Evolutionary conservation across 2,329 filamentous ascomycete species (phyloP), one percentile per base, ranked within the genome.

Genomic region (Fusarium equiseti): DNA sequence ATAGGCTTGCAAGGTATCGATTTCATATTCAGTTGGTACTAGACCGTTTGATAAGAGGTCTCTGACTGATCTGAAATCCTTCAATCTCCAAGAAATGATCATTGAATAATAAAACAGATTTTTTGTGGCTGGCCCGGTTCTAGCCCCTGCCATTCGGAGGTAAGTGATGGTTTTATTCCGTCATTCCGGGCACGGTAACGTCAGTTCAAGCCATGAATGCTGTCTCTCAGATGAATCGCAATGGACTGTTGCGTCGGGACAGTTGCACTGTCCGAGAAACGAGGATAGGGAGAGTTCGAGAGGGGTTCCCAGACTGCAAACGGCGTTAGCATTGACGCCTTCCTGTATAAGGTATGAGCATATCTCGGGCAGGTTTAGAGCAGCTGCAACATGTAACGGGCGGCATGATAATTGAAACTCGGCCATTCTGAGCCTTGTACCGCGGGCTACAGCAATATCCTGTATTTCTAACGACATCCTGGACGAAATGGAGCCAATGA

Each of bases 121-220:
- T 3, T 8, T 2, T 5, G n/a, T 6, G 2, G 6, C 0, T 2
- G 10, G 12, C 0, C 9, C 12, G 5, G 13, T 3, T 9, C 5
- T 22, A 2, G 20, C 40, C 40, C 40, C 40, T 9, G 40, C 40
- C 20, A 2, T 5, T 13, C 2, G 20, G 2, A 43, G 20, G 8
- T 4, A 43, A 0, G 12, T 0, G 0, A 43, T 7, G 8, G 40
- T 43, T 2, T 8, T 7, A 0, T 24, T 43, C 5, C 40, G 20
- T 3, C 40, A 20, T 4, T 22, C 20, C 1, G 40, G 0, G 2
- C 5, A 15, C 2, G 40, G 5, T 0, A 43, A 7, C 2, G 7
- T 43, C 20, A 3, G 18, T 1, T 40, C 9, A 9, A 40, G 38
- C 38, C 38, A n/a, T 20, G 20, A 20, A 20, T 20, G 20, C 20